Evolutionary conservation across 2,329 filamentous ascomycete genomes (phyloP), one percentile per base, ranked within the genome.

Genomic region (Fusarium brachygibbosum): DNA sequence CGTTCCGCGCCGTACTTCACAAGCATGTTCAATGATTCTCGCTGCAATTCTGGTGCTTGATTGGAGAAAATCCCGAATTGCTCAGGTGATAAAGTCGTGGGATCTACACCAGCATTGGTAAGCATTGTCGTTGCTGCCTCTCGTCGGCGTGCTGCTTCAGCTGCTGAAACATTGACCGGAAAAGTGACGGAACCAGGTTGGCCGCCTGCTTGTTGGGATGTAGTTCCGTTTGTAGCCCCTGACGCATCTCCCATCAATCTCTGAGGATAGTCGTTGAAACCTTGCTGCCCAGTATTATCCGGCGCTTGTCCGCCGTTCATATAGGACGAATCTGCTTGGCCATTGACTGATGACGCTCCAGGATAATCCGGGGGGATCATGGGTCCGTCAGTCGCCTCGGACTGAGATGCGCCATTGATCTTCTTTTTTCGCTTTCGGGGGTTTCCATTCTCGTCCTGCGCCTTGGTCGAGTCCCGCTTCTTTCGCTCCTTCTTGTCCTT

Each of bases 11-110:
- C 87, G 57, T 88, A 88, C 70, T 82, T 84, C 1, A 83, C 81
- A 13, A 89, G 79, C 86, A 89, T 86, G 2, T 79, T 81, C 16
- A 89, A 76, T 1, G 87, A 89, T 54, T 86, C 82, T 53, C 79
- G 78, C 66, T 89, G 87, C 8, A 88, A 75, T 5, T 84, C 81
- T 0, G 86, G 86, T 1, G 86, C 83, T 75, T 89, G 87, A 56
- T 89, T 89, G 11, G 86, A 81, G 68, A 89, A 87, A 17, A 88
- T 89, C 68, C 79, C 83, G 63, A 89, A 87, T 70, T 89, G 87
- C 45, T 88, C 86, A 6, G 76, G 65, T 1, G 84, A 86, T 12
- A 89, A 77, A 1, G 85, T 84, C 3, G 79, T 76, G 1, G 85
- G 86, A 37, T 87, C 82, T n/a, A 89, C 81, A 6, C 79, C 81